phyloP scores from a whole-genome alignment of 2,329 filamentous ascomycete genomes.

The Hymenoscyphus fructigenus region DNA sequence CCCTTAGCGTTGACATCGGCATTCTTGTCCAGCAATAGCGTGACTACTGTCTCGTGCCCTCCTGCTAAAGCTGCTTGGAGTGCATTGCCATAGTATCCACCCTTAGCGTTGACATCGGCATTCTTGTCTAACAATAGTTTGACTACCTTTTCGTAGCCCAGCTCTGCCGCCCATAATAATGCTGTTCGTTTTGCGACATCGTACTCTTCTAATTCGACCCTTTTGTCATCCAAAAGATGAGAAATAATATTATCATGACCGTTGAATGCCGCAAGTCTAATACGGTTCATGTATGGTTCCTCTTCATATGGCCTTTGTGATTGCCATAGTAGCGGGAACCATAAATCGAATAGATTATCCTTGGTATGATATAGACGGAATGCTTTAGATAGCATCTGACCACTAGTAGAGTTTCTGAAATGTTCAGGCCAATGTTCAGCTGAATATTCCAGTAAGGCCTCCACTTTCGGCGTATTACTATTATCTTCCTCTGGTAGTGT shows the following conservation, averaged over 20 bases:
- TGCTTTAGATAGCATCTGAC: too few species aligned
- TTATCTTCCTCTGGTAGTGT: neutral
- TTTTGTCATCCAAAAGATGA: neutral
- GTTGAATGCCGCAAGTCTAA: neutral
- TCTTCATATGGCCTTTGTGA: neutral
- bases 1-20: neutral
- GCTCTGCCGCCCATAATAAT: neutral
- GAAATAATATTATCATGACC: neutral
- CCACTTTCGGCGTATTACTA: neutral
- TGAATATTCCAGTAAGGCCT: neutral
- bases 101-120: neutral
- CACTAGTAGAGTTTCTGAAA: neutral
- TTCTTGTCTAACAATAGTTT: slow-evolving; percentile 4
- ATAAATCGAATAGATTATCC: neutral
- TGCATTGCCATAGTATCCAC: neutral
- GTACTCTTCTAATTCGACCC: neutral
- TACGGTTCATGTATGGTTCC: neutral
- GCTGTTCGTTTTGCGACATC: neutral
- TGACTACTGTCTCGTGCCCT: neutral
- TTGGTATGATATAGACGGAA: neutral
- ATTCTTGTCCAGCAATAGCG: slow-evolving; percentile 2
- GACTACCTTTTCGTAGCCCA: neutral
- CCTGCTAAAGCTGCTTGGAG: neutral
- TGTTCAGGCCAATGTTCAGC: neutral
- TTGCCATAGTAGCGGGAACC: neutral